Conservation (phyloP, 345 rosid genomes). For the Microcos paniculata region DNA sequence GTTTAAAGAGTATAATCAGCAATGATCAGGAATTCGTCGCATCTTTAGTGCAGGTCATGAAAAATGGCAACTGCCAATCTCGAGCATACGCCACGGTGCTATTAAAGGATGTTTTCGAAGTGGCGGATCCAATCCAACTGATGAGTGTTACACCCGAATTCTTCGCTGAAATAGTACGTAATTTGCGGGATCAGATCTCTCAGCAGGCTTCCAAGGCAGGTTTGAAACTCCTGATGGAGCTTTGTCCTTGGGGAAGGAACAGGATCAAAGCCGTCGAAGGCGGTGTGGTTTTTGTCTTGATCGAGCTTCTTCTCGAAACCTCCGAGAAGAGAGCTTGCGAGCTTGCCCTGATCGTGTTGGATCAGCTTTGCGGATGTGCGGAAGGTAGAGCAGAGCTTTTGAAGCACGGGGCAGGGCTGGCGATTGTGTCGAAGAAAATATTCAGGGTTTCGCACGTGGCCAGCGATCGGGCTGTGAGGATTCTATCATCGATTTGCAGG, state of each 20-base stretch:
- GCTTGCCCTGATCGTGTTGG: conserved; percentile 34
- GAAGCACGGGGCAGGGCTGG: conserved; percentile 58
- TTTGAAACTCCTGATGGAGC: conserved; percentile 34
- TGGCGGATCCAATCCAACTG: conserved; percentile 45
- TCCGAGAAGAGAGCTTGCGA: conserved; percentile 38
- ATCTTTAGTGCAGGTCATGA: conserved; percentile 28
- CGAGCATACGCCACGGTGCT: conserved; percentile 36
- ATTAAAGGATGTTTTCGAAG: conserved; percentile 35
- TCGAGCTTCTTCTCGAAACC: conserved; percentile 52
- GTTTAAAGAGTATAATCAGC: conserved; percentile 30
- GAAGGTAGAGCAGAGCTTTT: conserved; percentile 61
- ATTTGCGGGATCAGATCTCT: conserved; percentile 47
- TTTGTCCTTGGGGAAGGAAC: conserved; percentile 67
- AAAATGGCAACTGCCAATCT: conserved; percentile 31
- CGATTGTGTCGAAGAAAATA: conserved; percentile 61
- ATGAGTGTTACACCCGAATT: conserved; percentile 29
- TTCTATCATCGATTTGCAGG: conserved; percentile 43
- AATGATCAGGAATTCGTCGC: conserved; percentile 28
- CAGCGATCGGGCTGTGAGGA: conserved; percentile 50
- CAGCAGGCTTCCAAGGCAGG: conserved; percentile 44
- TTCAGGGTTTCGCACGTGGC: conserved; percentile 53
- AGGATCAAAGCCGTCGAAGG: conserved; percentile 52
- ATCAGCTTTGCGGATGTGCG: conserved; percentile 53
- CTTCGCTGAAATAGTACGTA: conserved; percentile 38
- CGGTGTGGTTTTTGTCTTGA: conserved; percentile 29